Evolutionary conservation across 306 rosid genomes (phyloP), one percentile per base, ranked within the genome.

Genomic region (Rosa multiflora): DNA sequence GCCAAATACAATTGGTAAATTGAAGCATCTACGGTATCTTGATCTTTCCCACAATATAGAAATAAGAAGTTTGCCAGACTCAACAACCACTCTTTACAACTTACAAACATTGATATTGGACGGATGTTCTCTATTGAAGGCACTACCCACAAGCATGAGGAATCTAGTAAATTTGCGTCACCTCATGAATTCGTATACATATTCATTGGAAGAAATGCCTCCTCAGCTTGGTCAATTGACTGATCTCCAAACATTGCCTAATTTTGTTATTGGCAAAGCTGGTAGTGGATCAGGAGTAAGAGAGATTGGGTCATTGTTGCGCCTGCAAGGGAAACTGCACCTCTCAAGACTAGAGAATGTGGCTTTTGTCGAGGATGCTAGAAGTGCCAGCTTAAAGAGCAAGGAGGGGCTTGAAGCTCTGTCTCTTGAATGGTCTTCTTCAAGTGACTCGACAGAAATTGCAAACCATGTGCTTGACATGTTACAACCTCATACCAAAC

Each of bases 181-280:
- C 15, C 46, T 67, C 44, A 32, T 15, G 0, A 67, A 18, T 67
- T 67, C 71, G 6, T 1, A 35, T 37, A 3, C 14, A 35, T 14
- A 12, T 39, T 35, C 21, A 12, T 39, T 67, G n/a, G 10, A 17
- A 37, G 10, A 42, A 13, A 67, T 67, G 71, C 71, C 71, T 13
- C 23, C 23, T 12, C 71, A 67, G 42, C 47, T 67, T 15, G 23
- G 59, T 53, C 59, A 9, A 5, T 53, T 53, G 59, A 53, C 18
- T 17, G 18, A 53, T 53, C n/a, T 62, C 37, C 63, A 42, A 74
- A 35, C 44, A 18, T 20, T 58, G 52, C 8, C 52, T 43, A 5
- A 74, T 15, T 74, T 74, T 58, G 40, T 74, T 40, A 40, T 58
- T 64, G 78, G 78, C 39, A 58, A 74, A 74, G 51, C 26, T 23